These are phyloP conservation scores for Plasmodium vinckei DNA, from an alignment of 169 alveolate genomes.

Conservation along the genomic window DNA sequence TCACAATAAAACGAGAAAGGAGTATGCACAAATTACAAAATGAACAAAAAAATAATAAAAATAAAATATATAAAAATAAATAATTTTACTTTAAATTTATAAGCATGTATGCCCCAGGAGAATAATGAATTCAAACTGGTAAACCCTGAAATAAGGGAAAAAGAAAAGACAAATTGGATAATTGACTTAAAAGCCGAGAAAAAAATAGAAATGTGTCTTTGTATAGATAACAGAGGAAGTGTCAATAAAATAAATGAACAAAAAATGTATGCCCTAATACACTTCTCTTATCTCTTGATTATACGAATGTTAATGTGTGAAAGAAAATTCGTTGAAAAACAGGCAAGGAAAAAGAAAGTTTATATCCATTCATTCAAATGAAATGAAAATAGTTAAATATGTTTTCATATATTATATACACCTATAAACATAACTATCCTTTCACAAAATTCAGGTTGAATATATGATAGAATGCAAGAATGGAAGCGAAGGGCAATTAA, in stretches of 20 bases:
- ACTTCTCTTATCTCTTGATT: slow-evolving; percentile 41
- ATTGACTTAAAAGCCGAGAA: background rate
- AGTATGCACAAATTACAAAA: too few species aligned
- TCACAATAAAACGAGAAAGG: too few species aligned
- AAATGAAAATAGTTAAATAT: too few species aligned
- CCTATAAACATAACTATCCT: background rate
- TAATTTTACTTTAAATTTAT: too few species aligned
- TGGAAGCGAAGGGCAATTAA: slow-evolving; percentile 26
- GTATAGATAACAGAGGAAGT: slow-evolving; percentile 70
- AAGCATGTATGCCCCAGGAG: too few species aligned
- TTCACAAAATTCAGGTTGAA: slow-evolving; percentile 21
- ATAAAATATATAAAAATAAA: too few species aligned
- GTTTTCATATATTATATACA: background rate
- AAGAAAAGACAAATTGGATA: slow-evolving; percentile 3
- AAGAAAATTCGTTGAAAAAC: slow-evolving; percentile 33
- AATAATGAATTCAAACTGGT: too few species aligned
- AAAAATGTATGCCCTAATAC: slow-evolving; percentile 8
- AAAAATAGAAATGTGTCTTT: slow-evolving; percentile 54
- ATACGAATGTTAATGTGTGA: slow-evolving; percentile 51
- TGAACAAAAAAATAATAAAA: too few species aligned
- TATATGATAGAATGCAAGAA: slow-evolving; percentile 41
- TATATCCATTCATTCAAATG: too few species aligned
- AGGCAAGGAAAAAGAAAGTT: slow-evolving; percentile 10
- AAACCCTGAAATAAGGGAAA: background rate
- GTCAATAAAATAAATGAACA: slow-evolving; percentile 24